Base-by-base conservation (phyloP, 768 basidiomycete genomes). In the Boletus eberwhitei region DNA sequence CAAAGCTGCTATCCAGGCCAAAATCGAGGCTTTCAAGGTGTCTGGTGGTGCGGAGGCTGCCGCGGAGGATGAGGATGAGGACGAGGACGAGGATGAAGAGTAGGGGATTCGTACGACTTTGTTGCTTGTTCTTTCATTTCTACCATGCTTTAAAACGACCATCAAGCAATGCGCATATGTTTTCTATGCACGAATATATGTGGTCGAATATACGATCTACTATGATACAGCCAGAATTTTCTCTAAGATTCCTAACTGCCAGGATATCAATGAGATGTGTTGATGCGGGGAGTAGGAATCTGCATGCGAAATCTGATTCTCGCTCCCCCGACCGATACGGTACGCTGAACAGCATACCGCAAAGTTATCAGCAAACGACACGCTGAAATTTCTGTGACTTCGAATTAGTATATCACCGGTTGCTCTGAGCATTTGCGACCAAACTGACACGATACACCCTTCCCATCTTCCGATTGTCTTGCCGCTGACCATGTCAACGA, bases 1-100 rank as follows among this genome's bases (percentile, higher is more conserved):
- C 70, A 81, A 84, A 72, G 85, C 78, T 60, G 81, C 80, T 55
- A 92, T 99, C 75, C 84, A 88, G 59, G 80, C 75, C 64, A 98
- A 91, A 80, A 98, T 98, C 74, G 84, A 87, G 67, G 86, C 87
- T 53, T 98, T 96, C 88, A 81, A 91, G 74, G 80, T 83, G 42
- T 81, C 82, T 62, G 84, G 78, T 44, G 78, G 68, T 41, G 72
- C 53, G 13, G 73, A 52, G 19, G 77, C 66, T 49, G 85, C 72
- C 11, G 80, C 75, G 17, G 82, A 77, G 24, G 78, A 76, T 11
- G 69, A 63, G 0, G 61, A 66, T 0, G 60, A 54, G 0, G 63
- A 64, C 0, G 61, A 58, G 0, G 64, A 64, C 0, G 63, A 54
- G 12, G 62, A 69, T 1, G 85, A 88, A 47, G 86, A 90, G 75